Base-by-base conservation (phyloP, 2,329 filamentous ascomycete species). In the Penicillium sp. region DNA sequence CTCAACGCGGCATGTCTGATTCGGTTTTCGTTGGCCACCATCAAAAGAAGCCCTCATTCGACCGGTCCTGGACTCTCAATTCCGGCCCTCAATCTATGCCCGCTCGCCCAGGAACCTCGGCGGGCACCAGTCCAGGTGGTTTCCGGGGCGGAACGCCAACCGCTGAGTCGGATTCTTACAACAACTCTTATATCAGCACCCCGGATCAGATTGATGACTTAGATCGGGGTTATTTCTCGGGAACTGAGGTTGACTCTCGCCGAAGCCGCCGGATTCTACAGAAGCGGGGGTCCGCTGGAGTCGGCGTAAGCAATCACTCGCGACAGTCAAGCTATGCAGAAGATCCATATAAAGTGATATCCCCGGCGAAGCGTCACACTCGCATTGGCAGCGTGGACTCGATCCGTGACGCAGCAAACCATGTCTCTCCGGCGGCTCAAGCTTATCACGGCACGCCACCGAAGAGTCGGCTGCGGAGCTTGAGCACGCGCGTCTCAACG, bases 201-300 rank as follows among this genome's bases (percentile, higher is more conserved):
- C 64, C 73, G 50, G 63, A 68, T 56, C 58, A 69, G 58, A 68
- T 75, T 43, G 73, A 75, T 53, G 89, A 95, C 58, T 73, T 90
- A 16, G 94, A 97, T 67, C 84, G 91, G 35, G 93, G 92, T 25
- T 97, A 97, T 73, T 96, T 97, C 69, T 97, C 93, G 8, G 91
- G 92, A 3, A 89, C 88, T 16, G 93, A 97, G 67, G 80, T 86
- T 11, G 91, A 97, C 60, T 84, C 84, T 41, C 85, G 88, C 55
- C 86, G 84, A 65, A 75, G 71, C 48, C 84, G 89, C 43, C 95
- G 91, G 69, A 80, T 94, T 44, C 78, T 97, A 61, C 90, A 90
- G 73, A 95, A 94, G 76, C 87, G 89, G 35, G 71, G 72, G 40
- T 75, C 74, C 59, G 74, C 61, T 5, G 61, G 64, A 42, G 68